Base-by-base conservation (phyloP, 192 early-diverging fungal genomes). In the Lunasporangiospora selenospora region DNA sequence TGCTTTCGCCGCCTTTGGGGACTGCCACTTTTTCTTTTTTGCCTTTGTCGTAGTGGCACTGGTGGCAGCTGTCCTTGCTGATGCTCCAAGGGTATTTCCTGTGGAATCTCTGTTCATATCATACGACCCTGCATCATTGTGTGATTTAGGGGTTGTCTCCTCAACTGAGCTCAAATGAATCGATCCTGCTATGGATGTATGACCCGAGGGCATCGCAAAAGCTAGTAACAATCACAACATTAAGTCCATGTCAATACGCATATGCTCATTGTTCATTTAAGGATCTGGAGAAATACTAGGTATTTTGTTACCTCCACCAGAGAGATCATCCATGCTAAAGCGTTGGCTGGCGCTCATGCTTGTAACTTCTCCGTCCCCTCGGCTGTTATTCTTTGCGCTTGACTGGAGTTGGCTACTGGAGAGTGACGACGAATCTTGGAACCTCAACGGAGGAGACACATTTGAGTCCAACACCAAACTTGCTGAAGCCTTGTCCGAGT, bases 261-360 rank as follows among this genome's bases (percentile, higher is more conserved):
- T 23, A 6, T 24, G 2, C 30, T 58, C 33, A 15, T 13, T 16
- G 18, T 33, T 31, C 19, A 46, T 44, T 47, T 3, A 7, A n/a
- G n/a, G n/a, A n/a, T n/a, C 10, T 39, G 10, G 3, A 15, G 33
- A 27, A 2, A 30, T 18, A 19, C 13, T 36, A 9, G 13, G 13
- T 9, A 16, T 21, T 8, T n/a, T 32, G 1, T 45, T 57, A 71
- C 67, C 67, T 36, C 67, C 67, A 24, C 54, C 67, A 34, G 58
- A 54, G 16, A 71, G 44, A 18, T 46, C 36, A 45, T 71, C 59
- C 52, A 71, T 56, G 26, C 67, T 57, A 42, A 71, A 71, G 2
- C 67, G 53, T 26, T 71, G 51, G 37, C 47, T 62, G 6, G 32
- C 7, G 18, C 59, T 56, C 5, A 55, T 53, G 12, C 39, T 38